Percentiles rank a stretch among this genome's conserved stretches.
These are phyloP conservation scores for Exophiala viscosa DNA, from an alignment of 2,329 filamentous ascomycete genomes.

Conservation along the genomic window DNA sequence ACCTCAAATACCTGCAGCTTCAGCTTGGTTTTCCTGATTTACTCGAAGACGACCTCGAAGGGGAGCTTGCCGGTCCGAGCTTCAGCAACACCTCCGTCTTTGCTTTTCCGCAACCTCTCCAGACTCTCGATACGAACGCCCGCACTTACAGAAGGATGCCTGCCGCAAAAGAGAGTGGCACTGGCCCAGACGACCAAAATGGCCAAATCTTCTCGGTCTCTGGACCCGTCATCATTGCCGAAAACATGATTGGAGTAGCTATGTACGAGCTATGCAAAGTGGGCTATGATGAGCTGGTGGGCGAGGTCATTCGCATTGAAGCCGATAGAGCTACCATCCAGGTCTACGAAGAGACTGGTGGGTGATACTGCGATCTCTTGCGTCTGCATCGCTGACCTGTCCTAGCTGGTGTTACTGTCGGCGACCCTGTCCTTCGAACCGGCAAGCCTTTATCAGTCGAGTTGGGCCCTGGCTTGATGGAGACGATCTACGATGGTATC, in stretches of 20 bases:
- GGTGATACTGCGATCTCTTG: slow-evolving; percentile 4
- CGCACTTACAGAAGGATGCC: slow-evolving; percentile 40
- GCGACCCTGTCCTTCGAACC: slow-evolving; percentile 84
- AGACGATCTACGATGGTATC: slow-evolving; percentile 99
- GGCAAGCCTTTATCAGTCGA: slow-evolving; percentile 97
- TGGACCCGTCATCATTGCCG: slow-evolving; percentile 88
- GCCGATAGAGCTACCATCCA: slow-evolving; percentile 95
- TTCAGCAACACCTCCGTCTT: slow-evolving; percentile 33
- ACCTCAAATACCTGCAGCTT: slow-evolving; percentile 23
- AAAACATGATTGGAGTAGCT: slow-evolving; percentile 97
- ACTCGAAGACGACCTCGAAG: slow-evolving; percentile 39
- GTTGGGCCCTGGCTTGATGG: slow-evolving; percentile 92
- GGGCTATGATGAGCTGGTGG: slow-evolving; percentile 84
- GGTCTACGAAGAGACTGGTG: slow-evolving; percentile 98
- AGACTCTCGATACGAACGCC: slow-evolving; percentile 28
- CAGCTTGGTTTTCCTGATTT: slow-evolving; percentile 27
- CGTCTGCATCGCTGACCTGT: slow-evolving; percentile 10
- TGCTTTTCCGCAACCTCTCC: slow-evolving; percentile 27
- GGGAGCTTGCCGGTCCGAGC: slow-evolving; percentile 35
- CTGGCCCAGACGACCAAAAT: slow-evolving; percentile 53
- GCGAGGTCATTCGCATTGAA: slow-evolving; percentile 97
- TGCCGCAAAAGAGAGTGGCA: slow-evolving; percentile 42
- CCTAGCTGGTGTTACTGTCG: slow-evolving; percentile 86
- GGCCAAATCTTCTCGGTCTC: slow-evolving; percentile 70
- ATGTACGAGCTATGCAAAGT: slow-evolving; percentile 99